phyloP scores from a whole-genome alignment of 1,284 basidiomycete species.

The Hymenochaete sp. region DNA sequence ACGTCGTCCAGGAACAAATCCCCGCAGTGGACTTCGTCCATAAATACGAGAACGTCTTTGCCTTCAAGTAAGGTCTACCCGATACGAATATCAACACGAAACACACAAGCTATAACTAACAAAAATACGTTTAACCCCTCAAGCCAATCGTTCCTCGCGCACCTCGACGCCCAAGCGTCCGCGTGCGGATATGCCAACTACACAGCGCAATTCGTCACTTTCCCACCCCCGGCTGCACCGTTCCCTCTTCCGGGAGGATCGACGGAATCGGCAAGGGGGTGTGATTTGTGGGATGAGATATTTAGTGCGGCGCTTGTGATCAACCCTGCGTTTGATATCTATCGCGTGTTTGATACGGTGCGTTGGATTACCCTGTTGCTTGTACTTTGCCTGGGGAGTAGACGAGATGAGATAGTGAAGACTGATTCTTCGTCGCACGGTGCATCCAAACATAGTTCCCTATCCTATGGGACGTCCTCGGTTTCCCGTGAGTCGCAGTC shows the following conservation, averaged over 20 bases:
- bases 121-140: no score
- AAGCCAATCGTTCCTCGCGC: slow-evolving; percentile 27
- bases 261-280: slow-evolving; percentile 32
- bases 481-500: slow-evolving; percentile 47
- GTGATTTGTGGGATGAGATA: not conserved
- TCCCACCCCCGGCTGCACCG: slow-evolving; percentile 35
- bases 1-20: slow-evolving; percentile 42
- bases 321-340: slow-evolving; percentile 48
- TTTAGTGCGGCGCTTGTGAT: not conserved
- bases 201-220: slow-evolving; percentile 32
- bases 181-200: slow-evolving; percentile 35
- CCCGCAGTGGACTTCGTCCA: not conserved
- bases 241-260: slow-evolving; percentile 38
- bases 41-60: not conserved
- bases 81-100: no score
- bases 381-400: slow-evolving; percentile 9
- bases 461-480: slow-evolving; percentile 42
- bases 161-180: slow-evolving; percentile 30
- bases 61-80: slow-evolving; percentile 40
- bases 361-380: slow-evolving; percentile 29
- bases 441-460: not conserved
- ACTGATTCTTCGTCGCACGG: no score
- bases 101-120: no score
- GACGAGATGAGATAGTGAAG: slow-evolving; percentile 15
- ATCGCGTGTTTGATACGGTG: slow-evolving; percentile 32